These are phyloP conservation scores for Pneumocystis oryctolagi DNA, from an alignment of 1,139 yeast genomes.

Conservation along the genomic window DNA sequence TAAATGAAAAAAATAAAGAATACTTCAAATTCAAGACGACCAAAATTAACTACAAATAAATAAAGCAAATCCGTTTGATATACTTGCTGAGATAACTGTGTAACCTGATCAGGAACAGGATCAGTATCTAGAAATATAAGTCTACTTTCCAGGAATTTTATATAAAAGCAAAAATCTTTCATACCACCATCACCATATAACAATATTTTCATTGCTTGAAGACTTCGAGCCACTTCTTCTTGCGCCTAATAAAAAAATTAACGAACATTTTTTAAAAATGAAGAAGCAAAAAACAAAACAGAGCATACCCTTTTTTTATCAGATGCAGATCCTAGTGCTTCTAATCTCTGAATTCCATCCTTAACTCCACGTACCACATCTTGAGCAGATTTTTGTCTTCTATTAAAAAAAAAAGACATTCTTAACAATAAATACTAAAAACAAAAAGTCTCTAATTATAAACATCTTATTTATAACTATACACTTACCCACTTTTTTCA, in stretches of 20 bases:
- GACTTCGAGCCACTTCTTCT: slow-evolving; percentile 60
- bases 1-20: neutral
- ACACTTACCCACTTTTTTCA: neutral
- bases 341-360: neutral
- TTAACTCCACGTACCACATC: neutral
- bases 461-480: neutral
- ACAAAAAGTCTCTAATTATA: neutral
- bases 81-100: slow-evolving; percentile 53
- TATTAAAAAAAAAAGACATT: neutral
- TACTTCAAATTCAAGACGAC: slow-evolving; percentile 58
- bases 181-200: slow-evolving; percentile 57
- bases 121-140: slow-evolving; percentile 7
- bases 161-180: neutral
- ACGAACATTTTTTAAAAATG: neutral
- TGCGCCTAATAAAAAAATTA: slow-evolving; percentile 30
- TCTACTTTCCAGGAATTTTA: neutral
- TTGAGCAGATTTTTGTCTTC: neutral
- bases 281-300: neutral
- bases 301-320: neutral
- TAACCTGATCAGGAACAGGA: slow-evolving; percentile 42
- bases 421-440: neutral
- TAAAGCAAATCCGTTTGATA: slow-evolving; percentile 57
- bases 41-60: slow-evolving; percentile 42
- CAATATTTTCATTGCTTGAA: slow-evolving; percentile 52
- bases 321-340: neutral